Percentiles rank a stretch among this genome's conserved stretches.
Evolutionary conservation across 257 asterid species (phyloP).

Genomic region (Osmanthus fragrans): DNA sequence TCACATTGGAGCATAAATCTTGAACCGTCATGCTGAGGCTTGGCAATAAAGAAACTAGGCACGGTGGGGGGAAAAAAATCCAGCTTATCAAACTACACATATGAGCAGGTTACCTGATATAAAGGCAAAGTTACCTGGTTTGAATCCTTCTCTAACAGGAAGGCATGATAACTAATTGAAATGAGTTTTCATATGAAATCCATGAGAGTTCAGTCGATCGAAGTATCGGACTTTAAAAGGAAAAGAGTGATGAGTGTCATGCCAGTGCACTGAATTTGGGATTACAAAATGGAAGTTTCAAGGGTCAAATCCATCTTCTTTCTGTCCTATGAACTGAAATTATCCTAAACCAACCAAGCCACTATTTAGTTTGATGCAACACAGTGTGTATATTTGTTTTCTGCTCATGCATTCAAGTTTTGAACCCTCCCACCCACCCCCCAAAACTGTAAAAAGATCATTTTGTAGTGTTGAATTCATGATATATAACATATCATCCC

Average conservation of each 20-base stretch:
- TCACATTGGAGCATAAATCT: not conserved
- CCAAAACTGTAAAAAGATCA: too few relatives aligned
- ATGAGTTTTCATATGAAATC: not conserved
- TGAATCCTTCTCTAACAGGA: not conserved
- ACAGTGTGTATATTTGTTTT: too few relatives aligned
- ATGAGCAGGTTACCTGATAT: not conserved
- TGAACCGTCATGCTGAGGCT: not conserved
- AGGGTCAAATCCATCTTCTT: not conserved
- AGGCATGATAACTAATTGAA: not conserved
- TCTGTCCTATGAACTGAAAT: not conserved
- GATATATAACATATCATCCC: not conserved
- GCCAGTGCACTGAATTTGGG: not conserved
- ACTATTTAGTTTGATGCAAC: too few relatives aligned
- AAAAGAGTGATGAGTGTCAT: too few relatives aligned
- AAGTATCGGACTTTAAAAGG: not conserved
- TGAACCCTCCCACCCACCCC: not conserved
- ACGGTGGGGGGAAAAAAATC: not conserved
- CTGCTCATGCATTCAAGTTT: too few relatives aligned
- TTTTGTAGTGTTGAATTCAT: not conserved
- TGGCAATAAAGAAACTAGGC: not conserved
- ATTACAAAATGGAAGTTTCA: not conserved
- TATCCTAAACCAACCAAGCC: not conserved
- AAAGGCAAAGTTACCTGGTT: too few relatives aligned
- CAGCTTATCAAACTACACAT: not conserved
- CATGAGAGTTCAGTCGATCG: not conserved